Evolutionary conservation across 345 rosid species (phyloP).

Genomic region (Citropsis articulata): DNA sequence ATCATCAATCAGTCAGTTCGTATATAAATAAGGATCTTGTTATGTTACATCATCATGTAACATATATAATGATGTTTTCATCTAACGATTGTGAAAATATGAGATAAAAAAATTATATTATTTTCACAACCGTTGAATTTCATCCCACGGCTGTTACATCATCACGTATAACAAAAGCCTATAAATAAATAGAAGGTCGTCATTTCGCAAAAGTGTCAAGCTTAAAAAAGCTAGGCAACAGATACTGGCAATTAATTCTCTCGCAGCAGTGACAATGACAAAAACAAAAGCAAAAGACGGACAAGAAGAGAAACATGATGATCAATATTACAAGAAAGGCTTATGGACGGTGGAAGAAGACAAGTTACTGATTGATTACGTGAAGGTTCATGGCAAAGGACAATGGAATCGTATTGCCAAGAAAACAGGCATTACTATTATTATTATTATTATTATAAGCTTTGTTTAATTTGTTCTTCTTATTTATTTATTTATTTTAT

Average conservation of each 20-base stretch:
- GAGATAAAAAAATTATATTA: too few species aligned
- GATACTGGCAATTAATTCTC: too few species aligned
- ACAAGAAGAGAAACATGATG: slow-evolving; percentile 12
- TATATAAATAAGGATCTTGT: too few species aligned
- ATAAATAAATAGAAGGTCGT: too few species aligned
- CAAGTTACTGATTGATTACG: slow-evolving; percentile 49
- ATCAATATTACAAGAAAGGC: slow-evolving; percentile 44
- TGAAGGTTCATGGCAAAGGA: slow-evolving; percentile 49
- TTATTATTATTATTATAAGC: neutral
- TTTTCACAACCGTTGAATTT: too few species aligned
- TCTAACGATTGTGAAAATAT: too few species aligned
- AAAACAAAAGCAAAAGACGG: slow-evolving; percentile 27
- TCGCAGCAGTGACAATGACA: slow-evolving; percentile 9
- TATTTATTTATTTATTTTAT: too few species aligned
- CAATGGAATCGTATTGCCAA: slow-evolving; percentile 55
- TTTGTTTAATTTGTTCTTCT: neutral
- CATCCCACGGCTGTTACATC: too few species aligned
- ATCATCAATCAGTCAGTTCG: neutral
- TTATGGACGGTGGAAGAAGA: slow-evolving; percentile 67
- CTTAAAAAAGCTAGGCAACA: too few species aligned
- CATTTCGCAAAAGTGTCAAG: neutral
- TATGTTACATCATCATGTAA: too few species aligned
- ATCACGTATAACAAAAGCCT: too few species aligned
- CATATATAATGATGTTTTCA: too few species aligned
- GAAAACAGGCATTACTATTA: slow-evolving; percentile 36